Evolutionary conservation across 345 rosid species (phyloP).

Genomic region (Euphorbia tirucalli): DNA sequence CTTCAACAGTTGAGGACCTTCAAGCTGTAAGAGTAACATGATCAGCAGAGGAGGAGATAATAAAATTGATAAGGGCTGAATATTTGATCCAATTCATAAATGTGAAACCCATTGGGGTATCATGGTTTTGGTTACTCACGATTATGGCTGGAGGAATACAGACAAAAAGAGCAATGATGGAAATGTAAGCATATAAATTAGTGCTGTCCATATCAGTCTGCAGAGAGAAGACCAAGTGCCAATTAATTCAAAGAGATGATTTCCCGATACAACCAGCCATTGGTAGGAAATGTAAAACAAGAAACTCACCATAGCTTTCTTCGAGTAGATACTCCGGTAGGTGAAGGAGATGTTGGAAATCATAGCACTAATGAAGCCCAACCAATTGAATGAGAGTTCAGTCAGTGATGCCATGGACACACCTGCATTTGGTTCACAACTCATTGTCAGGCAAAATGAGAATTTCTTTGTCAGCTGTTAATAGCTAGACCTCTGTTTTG

Average conservation of each 20-base stretch:
- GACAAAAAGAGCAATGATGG: constrained; percentile 85
- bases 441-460: background rate
- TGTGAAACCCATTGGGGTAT: background rate
- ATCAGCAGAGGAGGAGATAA: too few species aligned
- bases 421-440: constrained; percentile 38
- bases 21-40: constrained; percentile 48
- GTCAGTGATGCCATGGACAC: constrained; percentile 92
- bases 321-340: constrained; percentile 90
- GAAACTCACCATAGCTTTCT: constrained; percentile 88
- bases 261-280: background rate
- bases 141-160: constrained; percentile 92
- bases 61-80: background rate
- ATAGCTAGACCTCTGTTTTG: background rate
- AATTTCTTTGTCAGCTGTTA: background rate
- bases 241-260: background rate
- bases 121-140: constrained; percentile 42
- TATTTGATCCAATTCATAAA: background rate
- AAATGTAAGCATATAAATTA: constrained; percentile 87
- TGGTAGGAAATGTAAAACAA: background rate
- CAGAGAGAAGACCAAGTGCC: constrained; percentile 9
- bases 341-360: constrained; percentile 94
- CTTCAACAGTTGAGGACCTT: constrained; percentile 83
- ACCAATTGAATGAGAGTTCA: constrained; percentile 95
- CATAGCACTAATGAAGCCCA: constrained; percentile 96
- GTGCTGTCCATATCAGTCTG: constrained; percentile 99